Conservation (phyloP, 2,329 filamentous ascomycete genomes). For the Pseudofabraea citricarpa region DNA sequence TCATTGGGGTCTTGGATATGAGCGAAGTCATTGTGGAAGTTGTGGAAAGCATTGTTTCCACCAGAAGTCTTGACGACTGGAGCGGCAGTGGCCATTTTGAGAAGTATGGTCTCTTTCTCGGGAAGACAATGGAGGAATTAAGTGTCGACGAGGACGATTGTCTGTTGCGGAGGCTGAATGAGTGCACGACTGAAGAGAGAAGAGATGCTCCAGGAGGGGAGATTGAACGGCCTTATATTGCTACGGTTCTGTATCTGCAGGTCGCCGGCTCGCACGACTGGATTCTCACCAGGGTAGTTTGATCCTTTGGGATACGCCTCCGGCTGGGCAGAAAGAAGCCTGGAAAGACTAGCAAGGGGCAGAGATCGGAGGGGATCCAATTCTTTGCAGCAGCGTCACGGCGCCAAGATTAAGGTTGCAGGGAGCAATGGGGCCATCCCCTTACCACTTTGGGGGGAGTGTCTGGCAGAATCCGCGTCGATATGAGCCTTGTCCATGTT, state of each 20-base stretch:
- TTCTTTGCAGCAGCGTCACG: not conserved
- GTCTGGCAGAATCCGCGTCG: too few species aligned
- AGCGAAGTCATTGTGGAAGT: conserved; percentile 69
- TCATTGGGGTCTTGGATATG: conserved; percentile 67
- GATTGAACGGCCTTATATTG: conserved; percentile 6
- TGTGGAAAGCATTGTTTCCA: conserved; percentile 65
- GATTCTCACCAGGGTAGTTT: not conserved
- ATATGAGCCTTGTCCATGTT: too few species aligned
- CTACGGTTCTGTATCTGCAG: not conserved
- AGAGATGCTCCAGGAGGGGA: not conserved
- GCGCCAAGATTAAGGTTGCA: not conserved
- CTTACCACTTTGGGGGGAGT: too few species aligned
- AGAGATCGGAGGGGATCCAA: not conserved
- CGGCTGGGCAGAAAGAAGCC: not conserved
- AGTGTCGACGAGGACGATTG: not conserved
- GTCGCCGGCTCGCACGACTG: not conserved
- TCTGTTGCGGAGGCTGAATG: not conserved
- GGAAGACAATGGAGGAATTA: not conserved
- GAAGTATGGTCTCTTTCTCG: conserved; percentile 7
- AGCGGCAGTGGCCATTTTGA: conserved; percentile 21
- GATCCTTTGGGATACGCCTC: not conserved
- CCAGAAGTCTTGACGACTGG: conserved; percentile 41
- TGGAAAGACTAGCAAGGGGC: not conserved
- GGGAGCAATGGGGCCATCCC: not conserved
- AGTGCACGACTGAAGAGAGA: conserved; percentile 9